Evolutionary conservation across 2,329 filamentous ascomycete species (phyloP).

Genomic region (Aspergillus sp.): DNA sequence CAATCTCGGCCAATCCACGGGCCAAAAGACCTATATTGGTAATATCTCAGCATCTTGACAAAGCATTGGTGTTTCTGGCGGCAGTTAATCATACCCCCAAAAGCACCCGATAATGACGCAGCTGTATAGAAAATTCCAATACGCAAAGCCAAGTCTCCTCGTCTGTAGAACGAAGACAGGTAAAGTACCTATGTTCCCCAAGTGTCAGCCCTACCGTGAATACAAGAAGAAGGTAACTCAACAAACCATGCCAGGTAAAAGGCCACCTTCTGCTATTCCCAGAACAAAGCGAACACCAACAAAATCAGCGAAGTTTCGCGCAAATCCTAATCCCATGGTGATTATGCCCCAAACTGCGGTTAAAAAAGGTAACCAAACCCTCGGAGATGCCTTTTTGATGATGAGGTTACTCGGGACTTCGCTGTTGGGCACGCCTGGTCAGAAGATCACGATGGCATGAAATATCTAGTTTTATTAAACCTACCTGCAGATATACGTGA

Average conservation of each 20-base stretch:
- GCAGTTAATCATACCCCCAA: constrained; percentile 43
- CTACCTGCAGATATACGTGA: constrained; percentile 53
- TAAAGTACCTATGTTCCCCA: constrained; percentile 50
- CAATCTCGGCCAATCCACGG: constrained; percentile 58
- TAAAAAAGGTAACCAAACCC: constrained; percentile 56
- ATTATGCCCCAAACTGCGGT: constrained; percentile 56
- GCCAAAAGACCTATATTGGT: constrained; percentile 48
- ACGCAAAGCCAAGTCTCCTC: constrained; percentile 56
- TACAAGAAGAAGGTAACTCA: background rate
- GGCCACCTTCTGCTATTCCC: constrained; percentile 59
- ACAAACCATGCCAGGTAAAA: constrained; percentile 60
- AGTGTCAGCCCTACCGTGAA: constrained; percentile 4
- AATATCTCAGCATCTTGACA: background rate
- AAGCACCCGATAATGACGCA: constrained; percentile 60
- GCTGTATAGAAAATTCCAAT: constrained; percentile 67
- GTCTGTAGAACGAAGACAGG: constrained; percentile 58
- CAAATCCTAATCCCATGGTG: constrained; percentile 40
- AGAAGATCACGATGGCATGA: background rate
- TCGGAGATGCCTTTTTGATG: constrained; percentile 57
- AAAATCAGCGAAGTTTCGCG: constrained; percentile 48
- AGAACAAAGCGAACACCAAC: constrained; percentile 58
- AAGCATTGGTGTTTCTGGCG: background rate
- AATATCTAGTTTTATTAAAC: constrained; percentile 5
- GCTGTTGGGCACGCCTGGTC: constrained; percentile 27
- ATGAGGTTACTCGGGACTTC: constrained; percentile 63